Conservation (phyloP, 2,329 filamentous ascomycete genomes). For the Trichoderma atroviride region DNA sequence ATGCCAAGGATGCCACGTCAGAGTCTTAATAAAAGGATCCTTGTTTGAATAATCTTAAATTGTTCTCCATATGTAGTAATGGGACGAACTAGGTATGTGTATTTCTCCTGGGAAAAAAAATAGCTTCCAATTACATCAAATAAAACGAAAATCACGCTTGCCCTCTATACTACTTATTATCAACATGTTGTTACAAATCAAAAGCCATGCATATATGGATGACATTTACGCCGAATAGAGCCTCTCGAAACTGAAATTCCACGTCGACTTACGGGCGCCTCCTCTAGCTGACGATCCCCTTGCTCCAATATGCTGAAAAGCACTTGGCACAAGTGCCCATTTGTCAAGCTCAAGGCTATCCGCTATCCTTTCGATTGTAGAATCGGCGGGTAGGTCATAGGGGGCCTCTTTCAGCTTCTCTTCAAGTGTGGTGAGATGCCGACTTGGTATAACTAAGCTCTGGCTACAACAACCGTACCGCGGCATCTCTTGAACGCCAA, state of each 20-base stretch:
- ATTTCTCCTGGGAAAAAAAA: neutral
- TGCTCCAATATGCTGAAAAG: conserved; percentile 40
- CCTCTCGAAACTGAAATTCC: conserved; percentile 40
- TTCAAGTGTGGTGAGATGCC: conserved; percentile 33
- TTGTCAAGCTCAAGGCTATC: conserved; percentile 34
- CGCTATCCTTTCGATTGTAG: conserved; percentile 38
- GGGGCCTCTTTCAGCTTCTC: conserved; percentile 29
- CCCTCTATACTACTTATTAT: neutral
- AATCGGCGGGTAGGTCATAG: conserved; percentile 35
- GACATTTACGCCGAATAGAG: conserved; percentile 5
- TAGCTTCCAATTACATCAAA: neutral
- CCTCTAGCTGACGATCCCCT: conserved; percentile 35
- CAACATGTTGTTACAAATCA: neutral
- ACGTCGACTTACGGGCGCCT: conserved; percentile 34
- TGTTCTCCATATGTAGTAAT: neutral
- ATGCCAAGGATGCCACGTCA: neutral
- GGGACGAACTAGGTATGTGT: neutral
- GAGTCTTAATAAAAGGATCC: too few relatives aligned
- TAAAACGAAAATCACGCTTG: neutral
- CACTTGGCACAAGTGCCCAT: conserved; percentile 39
- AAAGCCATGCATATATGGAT: neutral
- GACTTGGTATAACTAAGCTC: conserved; percentile 38
- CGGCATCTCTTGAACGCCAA: conserved; percentile 39
- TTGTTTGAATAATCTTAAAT: neutral
- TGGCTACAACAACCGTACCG: conserved; percentile 43